These are phyloP conservation scores for Cicer arietinum DNA, from an alignment of 306 rosid species.

Conservation along the genomic window DNA sequence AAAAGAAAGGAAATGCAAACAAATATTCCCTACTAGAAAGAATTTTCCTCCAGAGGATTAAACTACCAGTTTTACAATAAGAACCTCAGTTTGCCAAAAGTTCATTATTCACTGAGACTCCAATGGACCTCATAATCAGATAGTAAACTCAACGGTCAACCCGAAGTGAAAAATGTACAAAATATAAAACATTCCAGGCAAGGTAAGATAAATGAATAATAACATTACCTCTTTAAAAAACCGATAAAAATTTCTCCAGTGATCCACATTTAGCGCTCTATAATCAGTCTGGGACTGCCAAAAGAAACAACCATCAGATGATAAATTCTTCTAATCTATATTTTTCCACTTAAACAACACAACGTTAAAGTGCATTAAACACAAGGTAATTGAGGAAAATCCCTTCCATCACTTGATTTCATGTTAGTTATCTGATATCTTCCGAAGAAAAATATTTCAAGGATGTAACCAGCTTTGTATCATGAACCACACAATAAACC, in stretches of 20 bases:
- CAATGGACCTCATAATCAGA: slow-evolving; percentile 34
- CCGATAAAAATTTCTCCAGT: slow-evolving; percentile 65
- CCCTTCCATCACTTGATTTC: slow-evolving; percentile 18
- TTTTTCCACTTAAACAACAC: slow-evolving; percentile 21
- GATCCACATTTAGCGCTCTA: slow-evolving; percentile 65
- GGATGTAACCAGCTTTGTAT: slow-evolving; percentile 18
- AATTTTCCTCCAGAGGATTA: slow-evolving; percentile 17
- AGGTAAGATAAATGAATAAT: not conserved
- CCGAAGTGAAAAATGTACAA: not conserved
- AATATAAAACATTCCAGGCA: slow-evolving; percentile 5
- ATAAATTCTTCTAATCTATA: slow-evolving; percentile 27
- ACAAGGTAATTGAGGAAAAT: slow-evolving; percentile 17
- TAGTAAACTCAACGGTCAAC: not conserved
- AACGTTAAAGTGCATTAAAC: slow-evolving; percentile 17
- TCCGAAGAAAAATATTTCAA: slow-evolving; percentile 16
- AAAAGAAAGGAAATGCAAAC: not conserved
- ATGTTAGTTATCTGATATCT: not conserved
- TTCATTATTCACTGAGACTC: slow-evolving; percentile 7
- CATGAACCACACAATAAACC: slow-evolving; percentile 25
- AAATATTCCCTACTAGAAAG: slow-evolving; percentile 22
- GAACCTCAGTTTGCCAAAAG: slow-evolving; percentile 20
- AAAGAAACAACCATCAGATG: slow-evolving; percentile 43
- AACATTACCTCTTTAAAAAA: slow-evolving; percentile 64
- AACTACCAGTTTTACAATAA: not conserved
- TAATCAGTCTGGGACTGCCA: slow-evolving; percentile 68